Conservation (phyloP, 306 rosid genomes). For the Parietaria judaica region DNA sequence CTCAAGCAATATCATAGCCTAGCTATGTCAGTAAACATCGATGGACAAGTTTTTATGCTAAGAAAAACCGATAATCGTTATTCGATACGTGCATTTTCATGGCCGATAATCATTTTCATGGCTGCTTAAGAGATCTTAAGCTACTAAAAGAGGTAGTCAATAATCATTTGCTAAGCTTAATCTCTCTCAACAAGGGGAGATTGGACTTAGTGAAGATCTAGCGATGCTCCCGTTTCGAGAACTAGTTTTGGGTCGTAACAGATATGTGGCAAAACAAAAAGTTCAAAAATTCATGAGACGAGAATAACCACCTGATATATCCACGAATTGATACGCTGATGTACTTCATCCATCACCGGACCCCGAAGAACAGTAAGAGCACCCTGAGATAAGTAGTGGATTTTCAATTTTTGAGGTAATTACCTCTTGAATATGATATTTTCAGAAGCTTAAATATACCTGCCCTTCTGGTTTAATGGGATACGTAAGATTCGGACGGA, state of each 20-base stretch:
- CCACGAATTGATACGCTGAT: slow-evolving; percentile 34
- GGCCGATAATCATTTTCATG: too few species aligned
- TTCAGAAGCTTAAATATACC: slow-evolving; percentile 15
- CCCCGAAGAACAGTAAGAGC: slow-evolving; percentile 29
- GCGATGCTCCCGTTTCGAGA: too few species aligned
- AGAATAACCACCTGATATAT: slow-evolving; percentile 31
- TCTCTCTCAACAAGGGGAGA: too few species aligned
- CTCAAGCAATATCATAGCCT: not conserved
- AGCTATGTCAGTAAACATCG: not conserved
- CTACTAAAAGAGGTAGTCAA: too few species aligned
- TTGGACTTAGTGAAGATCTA: too few species aligned
- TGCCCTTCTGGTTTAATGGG: slow-evolving; percentile 16
- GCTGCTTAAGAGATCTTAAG: too few species aligned
- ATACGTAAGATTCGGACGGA: slow-evolving; percentile 29
- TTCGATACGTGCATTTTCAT: too few species aligned
- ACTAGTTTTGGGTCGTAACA: not conserved
- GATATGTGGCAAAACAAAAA: not conserved
- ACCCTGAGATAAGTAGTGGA: slow-evolving; percentile 20
- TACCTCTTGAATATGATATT: not conserved
- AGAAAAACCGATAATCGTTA: too few species aligned
- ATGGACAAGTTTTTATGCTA: too few species aligned
- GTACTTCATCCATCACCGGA: slow-evolving; percentile 35
- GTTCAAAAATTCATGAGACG: slow-evolving; percentile 1
- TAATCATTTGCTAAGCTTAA: too few species aligned
- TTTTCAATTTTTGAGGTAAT: not conserved